Base-by-base conservation (phyloP, 495 filamentous ascomycete species). In the Parmelia sp. region DNA sequence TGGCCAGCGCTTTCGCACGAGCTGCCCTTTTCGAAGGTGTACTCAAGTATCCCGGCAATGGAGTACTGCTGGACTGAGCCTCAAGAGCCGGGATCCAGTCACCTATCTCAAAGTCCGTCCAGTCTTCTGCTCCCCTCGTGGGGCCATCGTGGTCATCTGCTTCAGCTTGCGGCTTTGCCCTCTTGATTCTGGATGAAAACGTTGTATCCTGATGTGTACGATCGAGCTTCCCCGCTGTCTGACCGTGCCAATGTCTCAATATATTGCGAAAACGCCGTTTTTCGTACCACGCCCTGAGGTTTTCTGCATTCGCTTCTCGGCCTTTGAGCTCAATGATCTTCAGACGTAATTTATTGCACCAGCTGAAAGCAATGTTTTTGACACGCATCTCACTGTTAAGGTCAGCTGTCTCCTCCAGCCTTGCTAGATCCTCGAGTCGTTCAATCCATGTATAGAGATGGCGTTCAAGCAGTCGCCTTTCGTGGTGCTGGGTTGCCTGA, bases 211-310 rank as follows among this genome's bases (percentile, higher is more conserved):
- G 58, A 10, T 51, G 36, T 33, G 45, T 58, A 72, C 73, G 33
- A 76, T 61, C 56, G 9, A 21, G 69, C 55, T 68, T 74, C 73
- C 80, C 71, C 25, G 70, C 72, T 10, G 80, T 72, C 64, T 78
- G 80, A 12, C 84, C 78, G 19, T 78, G 73, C 86, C 86, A 89
- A 57, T 76, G 74, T 44, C 79, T 81, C 66, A 89, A 80, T n/a
- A 84, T 76, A 57, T 76, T 80, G 62, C 83, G 77, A 27, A 80
- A 74, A 69, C 83, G 77, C 65, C 79, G 83, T 65, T 83, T 79
- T 21, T 81, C 72, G 55, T 79, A 85, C 73, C 84, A 80, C 44
- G 80, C 80, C 60, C 79, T 79, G 69, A 89, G 75, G 31, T 78
- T 77, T 61, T 81, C 79, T 2, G 83, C 78, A 15, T 79, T 81